phyloP scores from a whole-genome alignment of 169 alveolate species.

The Cryptosporidium andersoni region DNA sequence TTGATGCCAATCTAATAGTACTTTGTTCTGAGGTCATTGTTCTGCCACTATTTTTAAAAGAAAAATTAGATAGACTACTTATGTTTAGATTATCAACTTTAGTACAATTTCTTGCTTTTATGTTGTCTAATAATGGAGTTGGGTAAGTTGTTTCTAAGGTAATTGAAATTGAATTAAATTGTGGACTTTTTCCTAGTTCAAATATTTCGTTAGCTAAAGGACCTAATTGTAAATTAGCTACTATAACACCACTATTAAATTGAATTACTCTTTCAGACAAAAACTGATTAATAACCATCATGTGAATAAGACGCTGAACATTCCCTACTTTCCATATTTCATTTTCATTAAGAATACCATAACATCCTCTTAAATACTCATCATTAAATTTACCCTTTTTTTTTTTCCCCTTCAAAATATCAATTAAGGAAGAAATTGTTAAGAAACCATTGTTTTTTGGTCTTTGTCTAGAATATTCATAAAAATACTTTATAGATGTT shows the following conservation, averaged over 20 bases:
- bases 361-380: slow-evolving; percentile 24
- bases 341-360: slow-evolving; percentile 14
- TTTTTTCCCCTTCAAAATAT: slow-evolving; percentile 36
- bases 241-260: slow-evolving; percentile 48
- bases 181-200: background rate
- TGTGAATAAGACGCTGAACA: slow-evolving; percentile 23
- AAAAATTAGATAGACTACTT: too few species aligned
- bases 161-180: slow-evolving; percentile 1
- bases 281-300: slow-evolving; percentile 12
- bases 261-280: slow-evolving; percentile 46
- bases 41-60: too few species aligned
- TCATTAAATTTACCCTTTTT: slow-evolving; percentile 5
- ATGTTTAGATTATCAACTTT: too few species aligned
- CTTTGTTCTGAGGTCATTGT: too few species aligned
- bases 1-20: too few species aligned
- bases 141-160: background rate
- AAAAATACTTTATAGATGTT: background rate
- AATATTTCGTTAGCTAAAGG: background rate
- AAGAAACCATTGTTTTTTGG: slow-evolving; percentile 10
- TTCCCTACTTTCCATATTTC: slow-evolving; percentile 38
- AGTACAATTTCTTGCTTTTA: too few species aligned
- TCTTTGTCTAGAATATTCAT: slow-evolving; percentile 5
- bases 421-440: slow-evolving; percentile 33
- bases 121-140: background rate
- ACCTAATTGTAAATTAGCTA: slow-evolving; percentile 38